These are phyloP conservation scores for Fusarium compactum DNA, from an alignment of 2,329 filamentous ascomycete species.

Conservation along the genomic window DNA sequence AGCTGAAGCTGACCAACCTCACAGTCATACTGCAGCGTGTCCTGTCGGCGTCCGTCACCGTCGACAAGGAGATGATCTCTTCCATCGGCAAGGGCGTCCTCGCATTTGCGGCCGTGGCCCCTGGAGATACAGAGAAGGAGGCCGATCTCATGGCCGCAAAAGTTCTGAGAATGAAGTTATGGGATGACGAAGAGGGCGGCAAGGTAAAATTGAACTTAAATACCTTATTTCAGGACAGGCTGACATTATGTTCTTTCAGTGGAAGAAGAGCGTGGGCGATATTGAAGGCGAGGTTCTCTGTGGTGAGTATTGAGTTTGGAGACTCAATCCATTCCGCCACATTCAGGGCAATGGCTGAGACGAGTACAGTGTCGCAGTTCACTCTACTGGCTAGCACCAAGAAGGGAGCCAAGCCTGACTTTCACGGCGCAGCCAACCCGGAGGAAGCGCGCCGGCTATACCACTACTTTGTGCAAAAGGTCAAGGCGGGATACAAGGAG, in stretches of 20 bases:
- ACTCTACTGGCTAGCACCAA: constrained; percentile 93
- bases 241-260: constrained; percentile 63
- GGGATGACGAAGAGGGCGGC: constrained; percentile 82
- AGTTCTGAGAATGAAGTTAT: constrained; percentile 89
- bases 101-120: constrained; percentile 91
- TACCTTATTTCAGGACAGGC: not conserved
- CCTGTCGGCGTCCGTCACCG: constrained; percentile 93
- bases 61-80: constrained; percentile 90
- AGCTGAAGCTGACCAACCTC: constrained; percentile 14
- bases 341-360: constrained; percentile 4
- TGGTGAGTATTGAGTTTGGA: constrained; percentile 65
- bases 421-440: constrained; percentile 85
- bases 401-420: constrained; percentile 95
- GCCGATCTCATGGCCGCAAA: constrained; percentile 85
- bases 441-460: constrained; percentile 86
- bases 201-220: constrained; percentile 59
- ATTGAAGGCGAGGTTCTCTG: constrained; percentile 94
- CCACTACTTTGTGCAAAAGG: constrained; percentile 82
- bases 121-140: constrained; percentile 90
- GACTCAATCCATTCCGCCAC: not conserved
- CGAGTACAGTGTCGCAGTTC: constrained; percentile 90
- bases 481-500: constrained; percentile 76
- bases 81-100: constrained; percentile 91
- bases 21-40: constrained; percentile 92
- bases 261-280: constrained; percentile 91